Conservation (phyloP, 148 eudicot species). For the Hydrangea macrophylla region DNA sequence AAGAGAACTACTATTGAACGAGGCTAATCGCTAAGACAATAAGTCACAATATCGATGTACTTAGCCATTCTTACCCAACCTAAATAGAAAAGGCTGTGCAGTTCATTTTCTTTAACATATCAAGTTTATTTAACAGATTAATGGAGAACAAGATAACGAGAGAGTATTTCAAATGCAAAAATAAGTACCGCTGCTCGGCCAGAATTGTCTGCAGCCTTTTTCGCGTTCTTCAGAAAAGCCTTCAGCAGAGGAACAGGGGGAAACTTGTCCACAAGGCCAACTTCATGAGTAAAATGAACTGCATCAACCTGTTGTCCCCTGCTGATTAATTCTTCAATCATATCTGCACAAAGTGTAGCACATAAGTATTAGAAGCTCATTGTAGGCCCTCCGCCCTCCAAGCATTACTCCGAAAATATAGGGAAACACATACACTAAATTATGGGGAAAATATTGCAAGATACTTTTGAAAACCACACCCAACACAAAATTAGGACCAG, state of each 20-base stretch:
- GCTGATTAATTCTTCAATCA: conserved; percentile 96
- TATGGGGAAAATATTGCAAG: neutral
- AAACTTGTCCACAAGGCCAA: conserved; percentile 82
- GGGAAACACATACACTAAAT: neutral
- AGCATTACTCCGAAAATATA: neutral
- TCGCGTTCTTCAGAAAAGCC: conserved; percentile 91
- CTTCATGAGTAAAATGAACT: conserved; percentile 91
- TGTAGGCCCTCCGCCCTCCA: neutral
- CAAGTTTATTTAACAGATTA: too few relatives aligned
- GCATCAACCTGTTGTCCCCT: conserved; percentile 99
- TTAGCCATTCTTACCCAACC: too few relatives aligned
- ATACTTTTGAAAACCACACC: neutral
- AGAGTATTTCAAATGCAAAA: neutral
- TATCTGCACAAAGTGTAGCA: conserved; percentile 42
- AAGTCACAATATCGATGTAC: too few relatives aligned
- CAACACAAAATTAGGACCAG: neutral
- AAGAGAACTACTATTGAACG: too few relatives aligned
- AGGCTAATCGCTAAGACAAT: too few relatives aligned
- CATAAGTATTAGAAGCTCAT: neutral
- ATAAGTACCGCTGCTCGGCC: conserved; percentile 61
- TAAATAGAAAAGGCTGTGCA: too few relatives aligned
- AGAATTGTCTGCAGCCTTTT: conserved; percentile 77
- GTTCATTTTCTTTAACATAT: too few relatives aligned
- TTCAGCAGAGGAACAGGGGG: conserved; percentile 88
- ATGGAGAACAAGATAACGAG: neutral